Conservation (phyloP, 805 yeast species). For the Wickerhamomyces strasburgensis region DNA sequence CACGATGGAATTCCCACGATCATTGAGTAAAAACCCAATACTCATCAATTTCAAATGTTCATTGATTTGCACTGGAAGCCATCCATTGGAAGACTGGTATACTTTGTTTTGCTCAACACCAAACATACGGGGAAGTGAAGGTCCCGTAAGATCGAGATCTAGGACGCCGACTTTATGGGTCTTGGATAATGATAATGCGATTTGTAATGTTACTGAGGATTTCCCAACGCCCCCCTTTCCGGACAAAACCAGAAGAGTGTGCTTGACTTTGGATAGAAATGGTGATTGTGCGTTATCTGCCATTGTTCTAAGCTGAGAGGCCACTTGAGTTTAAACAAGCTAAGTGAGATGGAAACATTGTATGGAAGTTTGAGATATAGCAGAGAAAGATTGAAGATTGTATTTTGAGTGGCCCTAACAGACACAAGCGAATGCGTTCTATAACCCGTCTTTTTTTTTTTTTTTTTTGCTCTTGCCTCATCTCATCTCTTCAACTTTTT, state of each 20-base stretch:
- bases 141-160: constrained; percentile 95
- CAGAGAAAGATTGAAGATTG: too few species aligned
- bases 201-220: constrained; percentile 91
- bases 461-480: constrained; percentile 1
- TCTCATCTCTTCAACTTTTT: not conserved
- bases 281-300: not conserved
- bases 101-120: constrained; percentile 80
- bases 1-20: constrained; percentile 86
- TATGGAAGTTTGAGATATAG: too few species aligned
- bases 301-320: too few species aligned
- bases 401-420: too few species aligned
- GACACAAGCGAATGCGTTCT: too few species aligned
- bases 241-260: constrained; percentile 75
- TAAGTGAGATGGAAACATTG: too few species aligned
- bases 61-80: constrained; percentile 74
- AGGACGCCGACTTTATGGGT: constrained; percentile 89
- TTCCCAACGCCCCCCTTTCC: constrained; percentile 99
- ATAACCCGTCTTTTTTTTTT: constrained; percentile 9
- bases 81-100: constrained; percentile 75
- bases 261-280: constrained; percentile 44
- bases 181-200: constrained; percentile 75
- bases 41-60: constrained; percentile 40
- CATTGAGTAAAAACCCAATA: constrained; percentile 77
- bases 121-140: constrained; percentile 94
- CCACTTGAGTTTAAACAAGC: too few species aligned